Evolutionary conservation across 2,329 filamentous ascomycete species (phyloP).

Genomic region (Botryotinia calthae): DNA sequence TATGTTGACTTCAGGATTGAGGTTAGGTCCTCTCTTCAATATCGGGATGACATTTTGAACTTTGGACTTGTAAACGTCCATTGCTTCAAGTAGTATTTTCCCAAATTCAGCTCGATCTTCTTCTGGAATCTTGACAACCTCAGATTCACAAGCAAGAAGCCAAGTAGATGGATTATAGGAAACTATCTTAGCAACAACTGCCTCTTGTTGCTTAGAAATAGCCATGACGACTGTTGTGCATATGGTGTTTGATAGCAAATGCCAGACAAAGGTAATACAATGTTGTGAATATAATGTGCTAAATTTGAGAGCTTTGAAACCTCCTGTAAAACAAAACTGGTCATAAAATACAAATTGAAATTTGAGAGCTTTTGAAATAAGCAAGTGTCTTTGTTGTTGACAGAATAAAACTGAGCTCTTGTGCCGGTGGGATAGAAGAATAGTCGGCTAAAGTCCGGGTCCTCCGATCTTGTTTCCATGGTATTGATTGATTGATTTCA

Average conservation of each 20-base stretch:
- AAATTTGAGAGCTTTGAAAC: neutral
- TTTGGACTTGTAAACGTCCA: neutral
- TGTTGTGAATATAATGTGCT: neutral
- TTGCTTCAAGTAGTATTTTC: neutral
- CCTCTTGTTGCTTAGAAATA: neutral
- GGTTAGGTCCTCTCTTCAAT: neutral
- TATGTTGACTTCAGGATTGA: neutral
- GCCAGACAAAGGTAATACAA: neutral
- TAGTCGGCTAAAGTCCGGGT: neutral
- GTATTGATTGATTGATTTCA: too few species aligned
- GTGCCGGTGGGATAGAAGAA: neutral
- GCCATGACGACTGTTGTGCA: neutral
- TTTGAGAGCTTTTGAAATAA: neutral
- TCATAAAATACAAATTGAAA: neutral
- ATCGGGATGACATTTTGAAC: neutral
- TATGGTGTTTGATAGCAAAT: neutral
- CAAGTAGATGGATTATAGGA: neutral
- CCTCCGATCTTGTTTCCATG: neutral
- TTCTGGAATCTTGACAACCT: neutral
- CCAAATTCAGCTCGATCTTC: neutral
- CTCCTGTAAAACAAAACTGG: rapidly evolving
- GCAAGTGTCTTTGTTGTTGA: neutral
- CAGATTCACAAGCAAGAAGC: neutral
- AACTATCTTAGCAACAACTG: neutral
- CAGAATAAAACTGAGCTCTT: neutral